Conservation (phyloP, 371 early-diverging fungal species). For the Rhizopus stolonifer region DNA sequence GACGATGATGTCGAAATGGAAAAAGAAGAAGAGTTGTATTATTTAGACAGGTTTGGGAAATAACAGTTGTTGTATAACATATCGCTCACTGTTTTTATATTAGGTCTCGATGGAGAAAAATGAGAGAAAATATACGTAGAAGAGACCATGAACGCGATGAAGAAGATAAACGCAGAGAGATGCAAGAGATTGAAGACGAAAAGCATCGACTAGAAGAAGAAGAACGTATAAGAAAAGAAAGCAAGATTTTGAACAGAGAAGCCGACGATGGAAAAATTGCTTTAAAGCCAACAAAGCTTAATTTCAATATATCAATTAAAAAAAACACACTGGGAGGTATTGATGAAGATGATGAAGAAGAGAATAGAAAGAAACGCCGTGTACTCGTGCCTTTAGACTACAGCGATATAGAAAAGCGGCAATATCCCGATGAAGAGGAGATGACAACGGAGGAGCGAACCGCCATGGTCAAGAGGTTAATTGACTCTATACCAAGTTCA, state of each 20-base stretch:
- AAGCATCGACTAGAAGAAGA: constrained; percentile 36
- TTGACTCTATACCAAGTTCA: constrained; percentile 79
- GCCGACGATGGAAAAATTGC: constrained; percentile 39
- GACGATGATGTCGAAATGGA: constrained; percentile 74
- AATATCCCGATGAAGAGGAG: constrained; percentile 19
- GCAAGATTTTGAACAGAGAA: constrained; percentile 29
- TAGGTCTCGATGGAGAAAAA: constrained; percentile 71
- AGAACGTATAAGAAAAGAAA: constrained; percentile 27
- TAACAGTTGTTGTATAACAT: background rate
- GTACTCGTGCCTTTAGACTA: constrained; percentile 63
- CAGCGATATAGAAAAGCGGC: constrained; percentile 33
- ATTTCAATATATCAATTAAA: constrained; percentile 47
- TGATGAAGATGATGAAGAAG: constrained; percentile 61
- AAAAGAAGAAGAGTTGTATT: constrained; percentile 66
- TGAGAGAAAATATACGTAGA: constrained; percentile 58
- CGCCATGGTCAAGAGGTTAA: constrained; percentile 61
- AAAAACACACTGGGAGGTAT: constrained; percentile 47
- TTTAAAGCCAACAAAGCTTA: constrained; percentile 48
- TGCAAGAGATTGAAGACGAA: constrained; percentile 54
- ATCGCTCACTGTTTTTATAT: background rate
- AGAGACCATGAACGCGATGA: constrained; percentile 72
- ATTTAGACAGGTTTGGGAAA: constrained; percentile 59
- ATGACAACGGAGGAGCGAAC: constrained; percentile 58
- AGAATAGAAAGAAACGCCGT: constrained; percentile 53
- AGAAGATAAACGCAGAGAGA: constrained; percentile 63